Evolutionary conservation across 1,284 basidiomycete genomes (phyloP).

Genomic region (Bondarzewia mesenterica): DNA sequence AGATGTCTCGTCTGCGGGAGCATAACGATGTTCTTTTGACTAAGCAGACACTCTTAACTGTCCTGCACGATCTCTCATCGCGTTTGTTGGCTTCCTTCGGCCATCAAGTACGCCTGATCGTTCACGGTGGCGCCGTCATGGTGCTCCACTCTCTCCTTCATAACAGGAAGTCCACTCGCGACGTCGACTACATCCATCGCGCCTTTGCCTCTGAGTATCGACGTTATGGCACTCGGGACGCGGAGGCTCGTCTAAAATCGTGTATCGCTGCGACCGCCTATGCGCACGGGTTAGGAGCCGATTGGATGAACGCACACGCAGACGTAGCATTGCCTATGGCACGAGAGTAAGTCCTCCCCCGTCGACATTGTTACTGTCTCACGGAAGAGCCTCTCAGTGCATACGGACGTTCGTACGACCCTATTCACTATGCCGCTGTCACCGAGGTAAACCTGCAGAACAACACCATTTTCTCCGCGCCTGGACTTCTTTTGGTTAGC

Average conservation of each 20-base stretch:
- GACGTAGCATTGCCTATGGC: conserved; percentile 59
- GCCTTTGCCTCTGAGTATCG: conserved; percentile 49
- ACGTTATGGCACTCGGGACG: conserved; percentile 36
- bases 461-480: conserved; percentile 49
- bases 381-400: conserved; percentile 18
- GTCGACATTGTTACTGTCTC: neutral
- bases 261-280: conserved; percentile 49
- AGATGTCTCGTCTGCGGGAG: neutral
- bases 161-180: conserved; percentile 45
- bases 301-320: conserved; percentile 69
- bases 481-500: conserved; percentile 45
- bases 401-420: conserved; percentile 40
- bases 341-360: conserved; percentile 37
- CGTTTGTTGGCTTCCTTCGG: conserved; percentile 36
- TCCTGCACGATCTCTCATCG: conserved; percentile 43
- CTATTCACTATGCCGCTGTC: conserved; percentile 46
- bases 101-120: conserved; percentile 43
- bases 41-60: conserved; percentile 24
- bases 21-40: conserved; percentile 30
- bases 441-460: conserved; percentile 38
- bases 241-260: conserved; percentile 39
- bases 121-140: conserved; percentile 66
- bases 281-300: conserved; percentile 42
- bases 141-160: conserved; percentile 44
- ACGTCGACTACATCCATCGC: conserved; percentile 56